These are phyloP conservation scores for Oryza coarctata DNA, from an alignment of 176 grass and related monocot genomes.

Conservation along the genomic window DNA sequence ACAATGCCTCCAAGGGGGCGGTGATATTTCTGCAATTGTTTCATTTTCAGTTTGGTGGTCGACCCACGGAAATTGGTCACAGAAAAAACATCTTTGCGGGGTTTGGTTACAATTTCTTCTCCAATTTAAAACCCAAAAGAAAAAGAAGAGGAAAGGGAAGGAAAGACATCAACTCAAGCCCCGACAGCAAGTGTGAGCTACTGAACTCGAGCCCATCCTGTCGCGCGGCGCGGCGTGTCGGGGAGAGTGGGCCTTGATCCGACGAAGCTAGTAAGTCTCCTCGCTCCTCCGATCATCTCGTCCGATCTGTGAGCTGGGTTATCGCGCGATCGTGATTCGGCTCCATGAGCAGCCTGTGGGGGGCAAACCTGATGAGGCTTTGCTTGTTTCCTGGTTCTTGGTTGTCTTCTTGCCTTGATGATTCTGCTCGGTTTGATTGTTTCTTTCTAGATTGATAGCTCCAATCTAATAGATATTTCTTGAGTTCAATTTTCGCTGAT, in stretches of 20 bases:
- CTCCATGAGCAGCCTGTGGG: slow-evolving; percentile 2
- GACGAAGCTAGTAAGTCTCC: slow-evolving; percentile 26
- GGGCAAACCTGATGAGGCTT: not conserved
- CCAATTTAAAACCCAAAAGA: slow-evolving; percentile 22
- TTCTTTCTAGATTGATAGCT: not conserved
- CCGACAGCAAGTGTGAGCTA: slow-evolving; percentile 40
- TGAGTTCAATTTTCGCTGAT: not conserved
- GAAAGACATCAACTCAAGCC: not conserved
- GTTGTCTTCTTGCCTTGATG: slow-evolving; percentile 5
- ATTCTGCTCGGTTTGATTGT: not conserved
- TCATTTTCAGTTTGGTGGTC: slow-evolving; percentile 20
- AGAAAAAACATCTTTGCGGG: not conserved
- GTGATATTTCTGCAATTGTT: not conserved
- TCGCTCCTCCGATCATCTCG: not conserved
- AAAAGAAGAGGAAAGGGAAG: not conserved
- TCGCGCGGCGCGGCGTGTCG: slow-evolving; percentile 18
- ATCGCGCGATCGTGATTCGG: not conserved
- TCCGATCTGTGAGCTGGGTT: not conserved
- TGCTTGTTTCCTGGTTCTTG: not conserved
- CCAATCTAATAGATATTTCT: not conserved
- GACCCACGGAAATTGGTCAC: not conserved
- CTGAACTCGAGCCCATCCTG: slow-evolving; percentile 29
- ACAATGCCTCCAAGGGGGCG: not conserved
- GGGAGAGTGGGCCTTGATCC: slow-evolving; percentile 28
- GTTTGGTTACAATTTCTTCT: not conserved